Evolutionary conservation across 306 rosid genomes (phyloP).

Genomic region (Erythrophleum fordii): DNA sequence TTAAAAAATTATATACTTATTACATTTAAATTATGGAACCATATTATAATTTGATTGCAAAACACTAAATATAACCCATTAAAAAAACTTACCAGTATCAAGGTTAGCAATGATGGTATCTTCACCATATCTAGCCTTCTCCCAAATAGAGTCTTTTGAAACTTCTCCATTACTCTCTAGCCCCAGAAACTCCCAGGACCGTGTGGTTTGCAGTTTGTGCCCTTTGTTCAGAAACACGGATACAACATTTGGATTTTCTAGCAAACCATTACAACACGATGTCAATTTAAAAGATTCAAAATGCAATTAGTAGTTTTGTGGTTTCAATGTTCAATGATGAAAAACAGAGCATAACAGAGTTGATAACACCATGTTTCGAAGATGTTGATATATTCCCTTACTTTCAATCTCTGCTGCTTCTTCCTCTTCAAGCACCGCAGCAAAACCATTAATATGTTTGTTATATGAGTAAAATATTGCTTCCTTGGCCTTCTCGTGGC

Average conservation of each 20-base stretch:
- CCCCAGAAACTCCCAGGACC: slow-evolving; percentile 71
- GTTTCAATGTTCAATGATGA: neutral
- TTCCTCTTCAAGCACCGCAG: slow-evolving; percentile 55
- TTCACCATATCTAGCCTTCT: slow-evolving; percentile 59
- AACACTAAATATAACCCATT: no score
- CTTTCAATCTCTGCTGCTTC: slow-evolving; percentile 51
- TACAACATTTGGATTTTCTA: slow-evolving; percentile 62
- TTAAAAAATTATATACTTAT: no score
- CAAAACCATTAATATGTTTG: slow-evolving; percentile 62
- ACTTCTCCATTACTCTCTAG: slow-evolving; percentile 47
- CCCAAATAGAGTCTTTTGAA: slow-evolving; percentile 54
- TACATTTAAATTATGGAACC: no score
- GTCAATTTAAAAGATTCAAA: neutral
- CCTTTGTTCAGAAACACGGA: slow-evolving; percentile 61
- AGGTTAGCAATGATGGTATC: slow-evolving; percentile 63
- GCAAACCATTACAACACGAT: slow-evolving; percentile 21
- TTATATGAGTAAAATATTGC: slow-evolving; percentile 59
- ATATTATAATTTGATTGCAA: no score
- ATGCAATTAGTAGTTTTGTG: neutral
- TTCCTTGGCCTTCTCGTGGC: slow-evolving; percentile 54
- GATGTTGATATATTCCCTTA: slow-evolving; percentile 27
- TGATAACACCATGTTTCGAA: neutral
- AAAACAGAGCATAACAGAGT: slow-evolving; percentile 13
- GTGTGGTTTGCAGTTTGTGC: slow-evolving; percentile 58
- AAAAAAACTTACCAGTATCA: slow-evolving; percentile 57